These are phyloP conservation scores for Hydnomerulius pinastri DNA, from an alignment of 768 basidiomycete species.

Conservation along the genomic window DNA sequence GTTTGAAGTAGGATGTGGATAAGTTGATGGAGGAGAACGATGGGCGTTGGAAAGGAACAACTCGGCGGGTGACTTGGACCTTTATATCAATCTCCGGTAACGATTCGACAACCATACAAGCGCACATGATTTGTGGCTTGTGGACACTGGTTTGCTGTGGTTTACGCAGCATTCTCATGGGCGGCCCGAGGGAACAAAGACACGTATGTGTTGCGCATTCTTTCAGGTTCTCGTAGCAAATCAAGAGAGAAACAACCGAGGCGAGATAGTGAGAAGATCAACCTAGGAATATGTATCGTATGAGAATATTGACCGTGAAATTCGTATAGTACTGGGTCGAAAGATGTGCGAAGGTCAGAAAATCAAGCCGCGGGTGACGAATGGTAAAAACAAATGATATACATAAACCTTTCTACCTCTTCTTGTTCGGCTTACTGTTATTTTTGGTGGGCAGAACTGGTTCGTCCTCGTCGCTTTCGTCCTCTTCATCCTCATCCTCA, in stretches of 20 bases:
- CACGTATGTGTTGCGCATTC: background rate
- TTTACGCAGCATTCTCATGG: conserved; percentile 23
- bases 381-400: background rate
- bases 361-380: background rate
- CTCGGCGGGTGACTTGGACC: background rate
- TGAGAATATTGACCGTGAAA: conserved; percentile 28
- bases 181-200: conserved; percentile 14
- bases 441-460: conserved; percentile 32
- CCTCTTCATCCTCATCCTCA: conserved; percentile 33
- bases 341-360: conserved; percentile 1
- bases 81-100: conserved; percentile 22
- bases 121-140: conserved; percentile 18
- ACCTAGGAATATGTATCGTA: conserved; percentile 19
- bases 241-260: background rate
- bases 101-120: conserved; percentile 18
- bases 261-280: background rate
- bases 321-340: conserved; percentile 26
- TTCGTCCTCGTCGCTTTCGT: conserved; percentile 36
- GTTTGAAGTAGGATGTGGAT: conserved; percentile 17
- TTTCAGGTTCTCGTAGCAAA: conserved; percentile 1
- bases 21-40: conserved; percentile 24
- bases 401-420: conserved; percentile 17
- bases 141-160: conserved; percentile 35
- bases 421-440: conserved; percentile 29
- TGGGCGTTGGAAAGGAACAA: conserved; percentile 10